Evolutionary conservation across 2,329 filamentous ascomycete species (phyloP).

Genomic region (Zymoseptoria ardabiliae): DNA sequence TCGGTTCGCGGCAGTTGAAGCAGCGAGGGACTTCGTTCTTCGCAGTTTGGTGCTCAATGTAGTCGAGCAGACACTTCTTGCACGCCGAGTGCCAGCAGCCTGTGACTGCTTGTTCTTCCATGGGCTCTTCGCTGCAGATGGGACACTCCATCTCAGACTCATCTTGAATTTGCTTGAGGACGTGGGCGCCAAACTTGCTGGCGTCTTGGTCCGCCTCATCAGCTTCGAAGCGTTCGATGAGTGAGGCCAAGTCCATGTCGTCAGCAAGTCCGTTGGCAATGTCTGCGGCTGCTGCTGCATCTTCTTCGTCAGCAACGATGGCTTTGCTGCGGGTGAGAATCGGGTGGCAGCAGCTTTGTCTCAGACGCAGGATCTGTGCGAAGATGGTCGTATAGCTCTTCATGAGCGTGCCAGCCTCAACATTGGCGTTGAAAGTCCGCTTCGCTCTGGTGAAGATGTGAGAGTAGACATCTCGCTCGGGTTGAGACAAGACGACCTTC

Average conservation of each 20-base stretch:
- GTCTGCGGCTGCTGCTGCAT: conserved; percentile 70
- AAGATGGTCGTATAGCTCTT: conserved; percentile 97
- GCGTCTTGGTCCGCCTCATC: conserved; percentile 51
- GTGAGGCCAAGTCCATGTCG: conserved; percentile 86
- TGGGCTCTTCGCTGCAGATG: conserved; percentile 90
- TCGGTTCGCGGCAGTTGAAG: conserved; percentile 79
- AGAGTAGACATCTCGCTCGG: conserved; percentile 87
- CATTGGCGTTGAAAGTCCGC: conserved; percentile 73
- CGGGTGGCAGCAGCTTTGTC: conserved; percentile 92
- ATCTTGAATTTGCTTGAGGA: conserved; percentile 82
- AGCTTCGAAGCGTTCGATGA: conserved; percentile 74
- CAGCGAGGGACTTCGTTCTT: conserved; percentile 71
- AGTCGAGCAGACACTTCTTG: conserved; percentile 84
- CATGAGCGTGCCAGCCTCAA: conserved; percentile 85
- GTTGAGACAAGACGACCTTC: conserved; percentile 72
- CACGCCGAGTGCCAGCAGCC: conserved; percentile 97
- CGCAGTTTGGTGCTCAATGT: conserved; percentile 78
- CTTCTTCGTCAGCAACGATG: conserved; percentile 79
- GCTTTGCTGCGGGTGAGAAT: conserved; percentile 78
- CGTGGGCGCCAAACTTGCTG: conserved; percentile 76
- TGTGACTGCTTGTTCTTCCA: conserved; percentile 89
- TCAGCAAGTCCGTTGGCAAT: conserved; percentile 75
- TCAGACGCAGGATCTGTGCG: conserved; percentile 84
- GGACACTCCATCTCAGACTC: conserved; percentile 87
- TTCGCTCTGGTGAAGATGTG: conserved; percentile 80